Base-by-base conservation (phyloP, 352 stramenopile species). In the Globisporangium barbulae region DNA sequence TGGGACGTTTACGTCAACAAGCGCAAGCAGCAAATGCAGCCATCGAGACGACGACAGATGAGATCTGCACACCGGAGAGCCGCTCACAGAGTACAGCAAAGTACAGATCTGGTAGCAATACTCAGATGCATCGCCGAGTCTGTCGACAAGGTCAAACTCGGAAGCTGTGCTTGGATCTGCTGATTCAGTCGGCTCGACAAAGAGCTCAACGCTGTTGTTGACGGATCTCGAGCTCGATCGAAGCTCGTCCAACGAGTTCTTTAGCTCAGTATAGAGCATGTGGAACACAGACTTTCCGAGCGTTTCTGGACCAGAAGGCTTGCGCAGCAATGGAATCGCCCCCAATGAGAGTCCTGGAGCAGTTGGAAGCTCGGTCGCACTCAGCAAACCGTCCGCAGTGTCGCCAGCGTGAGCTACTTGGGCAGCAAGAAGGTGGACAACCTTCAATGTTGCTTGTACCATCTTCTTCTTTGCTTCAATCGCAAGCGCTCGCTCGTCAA, bases 61-160 rank as follows among this genome's bases (percentile, higher is more conserved):
- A 2, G 84, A 90, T 15, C 84, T 72, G 54, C 85, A 94, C 39
- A 94, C 85, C 31, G 81, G 74, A 17, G 87, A 93, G 0, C 85
- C 86, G 52, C 88, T 97, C 25, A 97, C 89, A 15, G 87, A 95
- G 62, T 93, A 95, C 17, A 97, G 57, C 4, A 97, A 65, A 13
- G 84, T 84, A 67, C 88, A 94, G 52, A 97, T 94, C 61, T 97
- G 89, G 63, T 94, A 96, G 69, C 87, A 94, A 70, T 97, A 97
- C 58, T 97, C 86, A 44, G 87, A 76, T 30, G 85, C 79, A 58
- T 94, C 87, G 39, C 70, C 69, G 15, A 81, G 49, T 12, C 72
- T 64, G 41, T 69, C 68, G 39, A 67, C 52, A 44, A 70, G 70
- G 13, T 76, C 78, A 9, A 55, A 48, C 45, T 89, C 80, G 13